Conservation (phyloP, 306 rosid species). For the Myrica gale region DNA sequence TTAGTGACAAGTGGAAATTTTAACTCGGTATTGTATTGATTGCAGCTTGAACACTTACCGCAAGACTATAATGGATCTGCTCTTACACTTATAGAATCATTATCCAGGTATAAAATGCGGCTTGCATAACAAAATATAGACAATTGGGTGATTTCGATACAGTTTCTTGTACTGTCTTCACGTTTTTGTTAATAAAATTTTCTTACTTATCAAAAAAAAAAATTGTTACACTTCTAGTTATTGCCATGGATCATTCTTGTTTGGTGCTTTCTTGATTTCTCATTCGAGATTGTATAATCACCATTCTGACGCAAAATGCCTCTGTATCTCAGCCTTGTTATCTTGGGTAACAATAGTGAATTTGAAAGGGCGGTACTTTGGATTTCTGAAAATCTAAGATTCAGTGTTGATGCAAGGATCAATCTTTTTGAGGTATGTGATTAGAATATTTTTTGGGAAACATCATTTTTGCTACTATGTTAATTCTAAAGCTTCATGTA, state of each 20-base stretch:
- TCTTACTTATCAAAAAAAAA: too few species aligned
- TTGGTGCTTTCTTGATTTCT: background rate
- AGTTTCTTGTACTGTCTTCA: too few species aligned
- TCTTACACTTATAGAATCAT: constrained; percentile 84
- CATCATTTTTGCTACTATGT: constrained; percentile 10
- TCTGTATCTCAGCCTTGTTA: constrained; percentile 59
- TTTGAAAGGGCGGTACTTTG: constrained; percentile 79
- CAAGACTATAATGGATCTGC: constrained; percentile 83
- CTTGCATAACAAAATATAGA: too few species aligned
- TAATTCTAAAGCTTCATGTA: constrained; percentile 20
- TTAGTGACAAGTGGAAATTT: constrained; percentile 19
- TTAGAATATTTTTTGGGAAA: background rate
- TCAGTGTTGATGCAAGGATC: constrained; percentile 81
- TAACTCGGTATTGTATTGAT: constrained; percentile 29
- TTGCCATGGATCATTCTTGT: background rate
- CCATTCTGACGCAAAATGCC: constrained; percentile 25
- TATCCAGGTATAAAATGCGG: constrained; percentile 64
- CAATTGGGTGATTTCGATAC: too few species aligned
- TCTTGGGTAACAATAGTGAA: constrained; percentile 85
- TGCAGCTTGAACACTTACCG: constrained; percentile 90
- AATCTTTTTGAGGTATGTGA: constrained; percentile 87
- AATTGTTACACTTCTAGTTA: background rate
- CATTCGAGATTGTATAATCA: constrained; percentile 2
- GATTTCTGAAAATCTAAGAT: constrained; percentile 82
- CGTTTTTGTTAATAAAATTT: too few species aligned